Base-by-base conservation (phyloP, 2,329 filamentous ascomycete species). In the Penicillium capsulatum region DNA sequence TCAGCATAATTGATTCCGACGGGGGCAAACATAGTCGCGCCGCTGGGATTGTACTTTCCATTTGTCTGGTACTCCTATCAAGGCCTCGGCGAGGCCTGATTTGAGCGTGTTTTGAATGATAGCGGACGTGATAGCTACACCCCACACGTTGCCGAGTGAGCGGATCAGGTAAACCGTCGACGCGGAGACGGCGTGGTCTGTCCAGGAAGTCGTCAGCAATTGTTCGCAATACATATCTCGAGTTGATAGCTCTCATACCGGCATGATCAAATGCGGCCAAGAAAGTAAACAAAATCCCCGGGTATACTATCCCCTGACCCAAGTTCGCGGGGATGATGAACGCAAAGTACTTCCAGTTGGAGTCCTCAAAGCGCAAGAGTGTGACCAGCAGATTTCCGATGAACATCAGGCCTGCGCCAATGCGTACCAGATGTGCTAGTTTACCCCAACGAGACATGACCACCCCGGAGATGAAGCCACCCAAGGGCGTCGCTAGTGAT, bases 81-180 rank as follows among this genome's bases (percentile, higher is more conserved):
- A 63, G 48, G 71, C 77, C 44, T 66, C 61, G 4, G 74, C 73
- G 17, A 83, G 67, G 44, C 71, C 68, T 50, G 70, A 63, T 50
- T 69, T 76, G 48, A 83, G 68, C 39, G 74, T 76, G 40, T 77
- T 83, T 60, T 83, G 80, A 22, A 81, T 69, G 31, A 83, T 78
- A 5, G 79, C 73, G 7, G 79, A 80, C 0, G 77, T 77, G 24
- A 79, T 66, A 1, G 80, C 79, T 2, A 83, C 80, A 7, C 80
- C 79, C 73, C 77, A 83, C 11, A 83, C 79, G 0, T 73, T 76
- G 2, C 79, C 80, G 3, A 83, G 63, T 0, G 78, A 82, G 17
- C 80, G 74, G 30, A 83, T 73, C 14, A 83, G 69, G 55, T 83
- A 83, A 5, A 81, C 75, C 0, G 75, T 80, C 2, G 78, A 82